Percentiles rank a stretch among this genome's conserved stretches.
Evolutionary conservation across 2,329 filamentous ascomycete species (phyloP).

Genomic region (Huntiella savannae): DNA sequence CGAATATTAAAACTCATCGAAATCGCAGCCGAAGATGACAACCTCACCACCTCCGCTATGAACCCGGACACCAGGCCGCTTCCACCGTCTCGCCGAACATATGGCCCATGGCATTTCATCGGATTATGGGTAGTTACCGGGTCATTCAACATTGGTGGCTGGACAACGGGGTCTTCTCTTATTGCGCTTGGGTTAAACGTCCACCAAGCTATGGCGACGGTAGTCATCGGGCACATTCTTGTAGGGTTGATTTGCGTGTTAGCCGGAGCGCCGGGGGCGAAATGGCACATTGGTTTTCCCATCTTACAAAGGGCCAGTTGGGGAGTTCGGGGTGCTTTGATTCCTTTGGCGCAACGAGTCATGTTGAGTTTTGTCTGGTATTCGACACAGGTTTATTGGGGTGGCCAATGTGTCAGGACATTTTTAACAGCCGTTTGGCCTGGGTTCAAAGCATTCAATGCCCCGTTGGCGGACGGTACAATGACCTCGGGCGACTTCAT

Average conservation of each 20-base stretch:
- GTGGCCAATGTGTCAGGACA: constrained; percentile 18
- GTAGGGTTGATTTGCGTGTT: constrained; percentile 25
- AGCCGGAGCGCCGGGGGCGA: constrained; percentile 23
- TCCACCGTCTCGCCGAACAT: constrained; percentile 16
- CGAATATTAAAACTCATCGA: neutral
- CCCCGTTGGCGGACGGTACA: constrained; percentile 17
- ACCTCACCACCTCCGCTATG: constrained; percentile 7
- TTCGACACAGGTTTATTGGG: constrained; percentile 22
- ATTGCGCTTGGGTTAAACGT: constrained; percentile 26
- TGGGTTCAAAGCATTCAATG: constrained; percentile 25
- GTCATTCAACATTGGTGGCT: constrained; percentile 19
- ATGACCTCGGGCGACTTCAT: constrained; percentile 23
- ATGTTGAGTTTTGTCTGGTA: constrained; percentile 32
- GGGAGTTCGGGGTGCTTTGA: constrained; percentile 23
- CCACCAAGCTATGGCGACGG: constrained; percentile 24
- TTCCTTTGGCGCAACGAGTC: constrained; percentile 24
- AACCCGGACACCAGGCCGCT: constrained; percentile 17
- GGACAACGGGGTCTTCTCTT: constrained; percentile 20
- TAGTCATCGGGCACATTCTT: constrained; percentile 24
- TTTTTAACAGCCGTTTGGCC: constrained; percentile 26
- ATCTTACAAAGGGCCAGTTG: constrained; percentile 22
- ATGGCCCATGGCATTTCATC: constrained; percentile 18
- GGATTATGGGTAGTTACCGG: constrained; percentile 19
- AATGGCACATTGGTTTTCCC: constrained; percentile 23
- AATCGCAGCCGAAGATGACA: constrained; percentile 1